These are phyloP conservation scores for Nicotiana attenuata DNA, from an alignment of 257 asterid species.

Conservation along the genomic window DNA sequence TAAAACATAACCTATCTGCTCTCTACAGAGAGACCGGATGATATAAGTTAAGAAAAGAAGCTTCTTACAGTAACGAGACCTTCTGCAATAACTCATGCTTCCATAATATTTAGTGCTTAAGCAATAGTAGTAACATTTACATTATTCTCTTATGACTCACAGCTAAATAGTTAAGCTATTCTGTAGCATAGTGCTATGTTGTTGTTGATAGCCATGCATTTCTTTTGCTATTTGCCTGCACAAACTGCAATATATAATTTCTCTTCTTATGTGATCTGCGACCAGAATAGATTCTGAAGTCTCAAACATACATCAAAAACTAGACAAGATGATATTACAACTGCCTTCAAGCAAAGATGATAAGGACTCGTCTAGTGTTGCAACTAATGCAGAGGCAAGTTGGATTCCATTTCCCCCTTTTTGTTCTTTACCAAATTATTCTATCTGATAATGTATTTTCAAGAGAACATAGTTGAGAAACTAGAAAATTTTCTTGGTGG, in stretches of 20 bases:
- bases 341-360: slow-evolving; percentile 36
- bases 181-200: not conserved
- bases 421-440: slow-evolving; percentile 1
- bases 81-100: not conserved
- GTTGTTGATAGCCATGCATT: slow-evolving; percentile 6
- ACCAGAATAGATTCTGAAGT: slow-evolving; percentile 98
- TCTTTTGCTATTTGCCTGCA: slow-evolving; percentile 4
- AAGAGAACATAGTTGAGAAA: not conserved
- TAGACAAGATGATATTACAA: slow-evolving; percentile 48
- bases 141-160: not conserved
- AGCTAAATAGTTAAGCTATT: not conserved
- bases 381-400: slow-evolving; percentile 60
- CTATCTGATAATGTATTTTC: slow-evolving; percentile 6
- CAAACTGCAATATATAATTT: slow-evolving; percentile 37
- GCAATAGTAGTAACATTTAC: not conserved
- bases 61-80: not conserved
- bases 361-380: slow-evolving; percentile 28
- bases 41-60: not conserved
- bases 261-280: slow-evolving; percentile 47
- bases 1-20: not conserved
- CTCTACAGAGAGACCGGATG: not conserved
- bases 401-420: slow-evolving; percentile 6
- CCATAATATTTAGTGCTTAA: not conserved
- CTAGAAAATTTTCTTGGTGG: not conserved
- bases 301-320: slow-evolving; percentile 58